phyloP scores from a whole-genome alignment of 1,284 basidiomycete species.

The Cutaneotrichosporon sp. region DNA sequence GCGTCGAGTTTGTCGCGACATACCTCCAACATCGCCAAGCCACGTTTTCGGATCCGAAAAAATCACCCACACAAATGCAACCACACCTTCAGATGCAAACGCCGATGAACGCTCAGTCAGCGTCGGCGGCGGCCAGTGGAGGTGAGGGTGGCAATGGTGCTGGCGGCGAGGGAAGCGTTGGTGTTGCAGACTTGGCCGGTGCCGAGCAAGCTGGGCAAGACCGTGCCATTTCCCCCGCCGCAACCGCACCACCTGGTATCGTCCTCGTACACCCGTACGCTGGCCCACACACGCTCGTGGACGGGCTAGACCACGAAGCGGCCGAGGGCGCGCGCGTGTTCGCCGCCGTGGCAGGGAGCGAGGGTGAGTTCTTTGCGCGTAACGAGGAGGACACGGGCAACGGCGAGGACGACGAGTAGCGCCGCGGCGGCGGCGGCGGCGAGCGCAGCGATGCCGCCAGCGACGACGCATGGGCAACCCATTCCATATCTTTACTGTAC shows the following conservation, averaged over 20 bases:
- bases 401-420: constrained; percentile 46
- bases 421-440: too few species aligned
- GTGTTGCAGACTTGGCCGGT: too few species aligned
- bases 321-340: constrained; percentile 35
- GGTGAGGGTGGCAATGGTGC: not conserved
- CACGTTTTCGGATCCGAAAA: not conserved
- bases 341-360: constrained; percentile 24
- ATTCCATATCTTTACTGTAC: too few species aligned
- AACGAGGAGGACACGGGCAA: constrained; percentile 48
- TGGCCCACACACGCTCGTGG: constrained; percentile 29
- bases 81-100: too few species aligned
- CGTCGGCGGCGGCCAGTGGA: not conserved
- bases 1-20: constrained; percentile 3
- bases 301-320: constrained; percentile 43
- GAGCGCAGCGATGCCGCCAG: too few species aligned
- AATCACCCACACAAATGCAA: too few species aligned
- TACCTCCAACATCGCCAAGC: constrained; percentile 3
- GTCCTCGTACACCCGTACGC: constrained; percentile 31
- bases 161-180: too few species aligned
- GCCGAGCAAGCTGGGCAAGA: too few species aligned
- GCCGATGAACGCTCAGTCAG: not conserved
- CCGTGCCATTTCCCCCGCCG: too few species aligned
- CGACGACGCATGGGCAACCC: too few species aligned
- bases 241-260: constrained; percentile 1
- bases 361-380: constrained; percentile 52